Evolutionary conservation across 352 stramenopile species (phyloP).

Genomic region (Phytophthora cryptogea): DNA sequence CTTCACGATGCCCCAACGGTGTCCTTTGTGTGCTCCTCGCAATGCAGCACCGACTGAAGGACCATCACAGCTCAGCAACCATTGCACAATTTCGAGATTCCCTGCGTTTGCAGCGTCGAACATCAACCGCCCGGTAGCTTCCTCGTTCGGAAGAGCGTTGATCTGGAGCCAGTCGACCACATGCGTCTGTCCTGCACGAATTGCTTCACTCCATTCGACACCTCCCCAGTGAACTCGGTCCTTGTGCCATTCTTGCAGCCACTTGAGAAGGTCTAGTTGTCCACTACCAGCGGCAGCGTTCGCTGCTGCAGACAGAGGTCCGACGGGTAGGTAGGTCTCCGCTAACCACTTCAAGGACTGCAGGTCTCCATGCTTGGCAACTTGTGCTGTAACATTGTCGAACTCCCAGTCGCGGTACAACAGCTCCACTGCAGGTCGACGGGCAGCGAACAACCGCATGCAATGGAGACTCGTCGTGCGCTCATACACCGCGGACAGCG

Average conservation of each 20-base stretch:
- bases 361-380: conserved; percentile 15
- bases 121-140: conserved; percentile 13
- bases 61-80: conserved; percentile 9
- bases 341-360: conserved; percentile 17
- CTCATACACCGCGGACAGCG: conserved; percentile 15
- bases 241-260: conserved; percentile 13
- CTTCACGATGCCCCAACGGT: conserved; percentile 18
- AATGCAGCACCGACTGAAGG: conserved; percentile 11
- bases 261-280: conserved; percentile 18
- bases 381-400: conserved; percentile 4
- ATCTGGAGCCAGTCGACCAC: conserved; percentile 23
- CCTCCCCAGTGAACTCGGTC: conserved; percentile 27
- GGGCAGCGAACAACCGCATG: conserved; percentile 18
- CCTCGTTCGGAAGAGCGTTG: conserved; percentile 6
- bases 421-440: conserved; percentile 1
- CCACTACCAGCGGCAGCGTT: conserved; percentile 21
- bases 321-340: conserved; percentile 9
- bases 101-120: conserved; percentile 13
- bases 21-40: conserved; percentile 14
- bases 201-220: conserved; percentile 22
- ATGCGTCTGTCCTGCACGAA: conserved; percentile 8
- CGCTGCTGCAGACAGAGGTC: conserved; percentile 13
- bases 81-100: conserved; percentile 17
- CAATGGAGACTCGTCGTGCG: conserved; percentile 27
- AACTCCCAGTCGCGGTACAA: conserved; percentile 30